phyloP scores from a whole-genome alignment of 2,329 filamentous ascomycete species.

The Penicillium capsulatum region DNA sequence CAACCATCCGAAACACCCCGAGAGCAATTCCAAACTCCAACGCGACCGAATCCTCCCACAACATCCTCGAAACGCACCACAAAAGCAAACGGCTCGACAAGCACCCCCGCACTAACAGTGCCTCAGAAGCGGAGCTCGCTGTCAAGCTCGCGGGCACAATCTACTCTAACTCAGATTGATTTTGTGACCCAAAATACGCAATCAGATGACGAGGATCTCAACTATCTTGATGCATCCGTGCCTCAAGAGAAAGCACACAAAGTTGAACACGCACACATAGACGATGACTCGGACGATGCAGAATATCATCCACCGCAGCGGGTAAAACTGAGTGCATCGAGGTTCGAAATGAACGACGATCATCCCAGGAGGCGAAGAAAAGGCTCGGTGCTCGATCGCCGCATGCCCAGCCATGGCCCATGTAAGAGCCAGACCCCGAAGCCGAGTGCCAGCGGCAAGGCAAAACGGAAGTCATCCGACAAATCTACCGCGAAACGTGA shows the following conservation, averaged over 20 bases:
- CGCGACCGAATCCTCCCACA: constrained; percentile 12
- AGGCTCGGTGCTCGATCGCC: constrained; percentile 2
- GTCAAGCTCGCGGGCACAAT: constrained; percentile 28
- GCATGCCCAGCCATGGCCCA: constrained; percentile 5
- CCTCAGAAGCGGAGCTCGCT: constrained; percentile 18
- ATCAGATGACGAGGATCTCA: constrained; percentile 26
- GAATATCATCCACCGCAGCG: constrained; percentile 17
- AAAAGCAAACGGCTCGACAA: constrained; percentile 10
- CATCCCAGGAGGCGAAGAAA: constrained; percentile 17
- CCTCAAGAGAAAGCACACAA: constrained; percentile 3
- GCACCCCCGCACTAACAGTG: constrained; percentile 13
- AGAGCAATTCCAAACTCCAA: constrained; percentile 22
- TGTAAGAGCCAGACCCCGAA: constrained; percentile 22
- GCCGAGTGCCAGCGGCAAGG: constrained; percentile 15
- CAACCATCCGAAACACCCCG: constrained; percentile 14
- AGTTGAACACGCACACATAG: constrained; percentile 23
- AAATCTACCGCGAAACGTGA: constrained; percentile 26
- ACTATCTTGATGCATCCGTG: constrained; percentile 28
- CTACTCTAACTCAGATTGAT: constrained; percentile 42
- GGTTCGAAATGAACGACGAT: constrained; percentile 12
- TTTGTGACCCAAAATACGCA: constrained; percentile 30
- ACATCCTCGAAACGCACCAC: constrained; percentile 1
- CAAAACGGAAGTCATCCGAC: constrained; percentile 21
- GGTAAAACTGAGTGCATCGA: constrained; percentile 10
- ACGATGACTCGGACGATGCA: constrained; percentile 22